Base-by-base conservation (phyloP, 352 stramenopile species). In the Phytophthora vignae region DNA sequence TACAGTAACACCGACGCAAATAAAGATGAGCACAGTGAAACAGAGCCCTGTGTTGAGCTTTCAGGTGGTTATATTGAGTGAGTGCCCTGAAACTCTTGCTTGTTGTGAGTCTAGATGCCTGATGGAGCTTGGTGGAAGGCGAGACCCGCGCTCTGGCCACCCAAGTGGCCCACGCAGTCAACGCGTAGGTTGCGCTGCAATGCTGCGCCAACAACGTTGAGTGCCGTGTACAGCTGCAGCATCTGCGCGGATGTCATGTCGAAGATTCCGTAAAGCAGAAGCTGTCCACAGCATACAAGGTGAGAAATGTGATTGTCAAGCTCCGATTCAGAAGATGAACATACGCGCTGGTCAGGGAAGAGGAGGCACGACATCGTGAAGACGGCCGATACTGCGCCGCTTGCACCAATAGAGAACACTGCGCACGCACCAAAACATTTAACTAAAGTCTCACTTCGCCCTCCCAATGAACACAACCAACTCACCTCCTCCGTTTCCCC, bases 401-500 rank as follows among this genome's bases (percentile, higher is more conserved):
- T 96, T 1, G 89, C 89, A 31, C 89, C 89, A 52, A 96, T 88
- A 3, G 89, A 93, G 54, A 93, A 94, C 6, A 90, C 89, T 95
- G 60, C 3, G 56, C 9, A 60, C 17, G 67, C 9, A 65, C 54
- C 33, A 12, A 4, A 27, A 56, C 21, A 54, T 1, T 48, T 17
- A 71, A 21, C 40, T 14, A 48, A 58, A 22, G 15, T 3, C 40
- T 19, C 2, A 44, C 17, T 12, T 52, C 27, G 9, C 53, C 21
- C 22, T 54, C 46, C 4, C 29, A 69, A 59, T 42, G 48, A 11
- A 3, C 11, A 55, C 44, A 48, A 27, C 12, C 11, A 21, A 69
- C 42, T 22, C 77, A 94, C 88, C 77, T 67, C 66, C 69, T 33
- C 79, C 76, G 3, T 82, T 87, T 61, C 85, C 83, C 52, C 85